These are phyloP conservation scores for Aspergillus kassunensis DNA, from an alignment of 495 filamentous ascomycete genomes.

Conservation along the genomic window DNA sequence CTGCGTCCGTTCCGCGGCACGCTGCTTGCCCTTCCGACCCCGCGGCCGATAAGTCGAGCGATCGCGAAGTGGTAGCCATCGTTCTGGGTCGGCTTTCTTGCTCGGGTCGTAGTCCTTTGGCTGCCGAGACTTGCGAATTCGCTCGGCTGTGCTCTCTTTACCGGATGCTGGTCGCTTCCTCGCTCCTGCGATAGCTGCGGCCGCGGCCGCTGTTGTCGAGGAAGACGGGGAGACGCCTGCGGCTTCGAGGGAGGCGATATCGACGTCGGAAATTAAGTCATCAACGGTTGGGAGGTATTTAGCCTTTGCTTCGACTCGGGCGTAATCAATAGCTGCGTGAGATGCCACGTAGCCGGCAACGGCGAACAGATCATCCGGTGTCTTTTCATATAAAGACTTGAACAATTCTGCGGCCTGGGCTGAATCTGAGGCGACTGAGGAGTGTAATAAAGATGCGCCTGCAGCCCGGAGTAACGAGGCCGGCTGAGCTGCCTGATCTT, in stretches of 20 bases:
- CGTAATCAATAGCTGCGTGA: conserved; percentile 62
- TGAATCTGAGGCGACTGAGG: conserved; percentile 61
- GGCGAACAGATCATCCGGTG: conserved; percentile 60
- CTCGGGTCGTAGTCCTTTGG: conserved; percentile 74
- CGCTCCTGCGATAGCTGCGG: conserved; percentile 36
- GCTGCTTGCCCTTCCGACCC: conserved; percentile 85
- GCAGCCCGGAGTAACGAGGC: conserved; percentile 71
- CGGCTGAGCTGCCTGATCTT: conserved; percentile 46
- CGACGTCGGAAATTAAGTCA: conserved; percentile 61
- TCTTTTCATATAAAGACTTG: conserved; percentile 55
- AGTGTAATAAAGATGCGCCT: conserved; percentile 73
- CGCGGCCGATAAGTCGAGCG: conserved; percentile 85
- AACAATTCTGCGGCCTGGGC: conserved; percentile 71
- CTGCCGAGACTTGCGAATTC: conserved; percentile 61
- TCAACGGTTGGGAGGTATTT: conserved; percentile 61
- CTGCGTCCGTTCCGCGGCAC: conserved; percentile 73
- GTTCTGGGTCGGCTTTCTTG: conserved; percentile 80
- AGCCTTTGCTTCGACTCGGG: conserved; percentile 56
- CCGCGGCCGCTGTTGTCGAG: conserved; percentile 29
- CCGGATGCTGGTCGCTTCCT: conserved; percentile 57
- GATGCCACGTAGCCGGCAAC: conserved; percentile 82
- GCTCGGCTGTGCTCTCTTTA: conserved; percentile 54
- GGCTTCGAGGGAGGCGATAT: conserved; percentile 66
- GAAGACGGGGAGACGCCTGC: conserved; percentile 69
- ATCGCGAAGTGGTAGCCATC: conserved; percentile 89